Percentiles rank a stretch among this genome's conserved stretches.
phyloP scores from a whole-genome alignment of 352 stramenopile species.

The Globisporangium takayamanum region DNA sequence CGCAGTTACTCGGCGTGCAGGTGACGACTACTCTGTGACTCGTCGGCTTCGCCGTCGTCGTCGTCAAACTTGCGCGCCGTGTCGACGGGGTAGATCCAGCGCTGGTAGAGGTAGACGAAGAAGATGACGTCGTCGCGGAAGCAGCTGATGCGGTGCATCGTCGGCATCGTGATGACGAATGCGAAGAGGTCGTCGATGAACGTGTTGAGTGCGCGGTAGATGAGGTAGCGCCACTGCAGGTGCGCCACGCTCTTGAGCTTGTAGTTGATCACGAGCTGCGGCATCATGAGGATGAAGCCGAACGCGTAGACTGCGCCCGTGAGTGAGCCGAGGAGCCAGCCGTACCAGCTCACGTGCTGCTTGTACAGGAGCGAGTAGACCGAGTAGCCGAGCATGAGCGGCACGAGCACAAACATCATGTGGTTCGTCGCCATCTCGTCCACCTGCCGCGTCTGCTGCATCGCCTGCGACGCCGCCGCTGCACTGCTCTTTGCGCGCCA shows the following conservation, averaged over 20 bases:
- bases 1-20: neutral
- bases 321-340: constrained; percentile 81
- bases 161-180: constrained; percentile 89
- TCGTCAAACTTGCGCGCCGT: constrained; percentile 34
- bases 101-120: constrained; percentile 87
- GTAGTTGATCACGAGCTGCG: constrained; percentile 93
- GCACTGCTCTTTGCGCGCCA: constrained; percentile 26
- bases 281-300: constrained; percentile 89
- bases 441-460: constrained; percentile 51
- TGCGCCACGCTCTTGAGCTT: constrained; percentile 89
- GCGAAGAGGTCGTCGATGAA: constrained; percentile 92
- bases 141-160: constrained; percentile 85
- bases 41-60: constrained; percentile 19
- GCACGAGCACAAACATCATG: constrained; percentile 70
- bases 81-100: constrained; percentile 90
- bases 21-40: neutral
- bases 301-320: constrained; percentile 88
- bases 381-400: constrained; percentile 68
- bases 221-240: constrained; percentile 91
- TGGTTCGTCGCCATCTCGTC: constrained; percentile 83
- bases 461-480: constrained; percentile 15
- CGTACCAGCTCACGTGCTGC: constrained; percentile 76
- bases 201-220: constrained; percentile 92
- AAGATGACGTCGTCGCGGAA: constrained; percentile 91
- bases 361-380: constrained; percentile 83